Evolutionary conservation across 805 yeast genomes (phyloP), one percentile per base, ranked within the genome.

Genomic region (Saccharomycopsis oosterbeekiorum): DNA sequence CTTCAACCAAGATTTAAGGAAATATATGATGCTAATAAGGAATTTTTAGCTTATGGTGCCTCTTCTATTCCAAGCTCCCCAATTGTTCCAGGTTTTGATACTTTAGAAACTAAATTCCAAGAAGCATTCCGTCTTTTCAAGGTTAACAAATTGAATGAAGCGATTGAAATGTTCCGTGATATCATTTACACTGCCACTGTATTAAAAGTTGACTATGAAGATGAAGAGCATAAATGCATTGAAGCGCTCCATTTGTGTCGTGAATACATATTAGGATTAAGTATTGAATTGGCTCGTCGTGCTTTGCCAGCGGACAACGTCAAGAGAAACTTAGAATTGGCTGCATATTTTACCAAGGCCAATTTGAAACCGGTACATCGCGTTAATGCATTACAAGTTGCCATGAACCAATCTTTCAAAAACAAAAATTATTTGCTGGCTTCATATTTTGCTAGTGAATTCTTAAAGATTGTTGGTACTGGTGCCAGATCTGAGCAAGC

Each of bases 401-500:
- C 99, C 47, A 88, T 93, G 94, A 84, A 88, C 55, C 96, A 89
- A 76, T 84, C 94, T 47, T 91, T 89, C 80, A 89, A 88, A 71
- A 80, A 86, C 71, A 91, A 92, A 73, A 93, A 94, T 75, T 94
- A 76, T 75, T 86, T 92, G 2, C 82, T 87, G 63, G 97, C 99
- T 1, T 84, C 97, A 6, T 85, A 84, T 70, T 94, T 94, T 78
- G 98, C 99, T 0, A 78, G 81, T 24, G 92, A 90, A 74, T 86
- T 88, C 70, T 79, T 94, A 70, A 79, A 83, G 68, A 79, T 91
- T 58, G 82, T 84, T 61, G 68, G 86, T 1, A 71, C 82, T 17
- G 97, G 97, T 17, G 79, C 91, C 56, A 86, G 91, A 73, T 91
- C 92, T 15, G 97, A 91, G 60, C 90, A 87, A 73, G 97, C 97